These are phyloP conservation scores for Picea glauca DNA, from an alignment of 75 land plant genomes.

Conservation along the genomic window DNA sequence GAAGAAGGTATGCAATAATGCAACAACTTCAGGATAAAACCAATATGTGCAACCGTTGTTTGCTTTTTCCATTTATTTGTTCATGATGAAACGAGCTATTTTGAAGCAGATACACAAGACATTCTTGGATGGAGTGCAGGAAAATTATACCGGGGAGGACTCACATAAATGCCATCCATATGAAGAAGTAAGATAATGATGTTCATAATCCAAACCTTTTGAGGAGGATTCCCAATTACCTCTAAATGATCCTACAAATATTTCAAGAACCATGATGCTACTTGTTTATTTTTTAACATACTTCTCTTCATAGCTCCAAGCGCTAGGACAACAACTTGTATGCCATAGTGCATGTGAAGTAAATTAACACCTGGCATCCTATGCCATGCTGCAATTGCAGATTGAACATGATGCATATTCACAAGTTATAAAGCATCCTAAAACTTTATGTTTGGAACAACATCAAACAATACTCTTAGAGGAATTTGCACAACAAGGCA, in stretches of 20 bases:
- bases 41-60: conserved; percentile 57
- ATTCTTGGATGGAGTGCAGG: conserved; percentile 9
- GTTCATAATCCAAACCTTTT: conserved; percentile 81
- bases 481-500: conserved; percentile 80
- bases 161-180: conserved; percentile 58
- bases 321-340: conserved; percentile 73
- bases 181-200: conserved; percentile 70
- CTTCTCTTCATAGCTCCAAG: conserved; percentile 57
- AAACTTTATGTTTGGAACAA: conserved; percentile 80
- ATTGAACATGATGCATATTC: conserved; percentile 77
- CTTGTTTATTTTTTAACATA: conserved; percentile 16
- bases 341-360: conserved; percentile 87
- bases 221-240: conserved; percentile 66
- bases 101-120: neutral
- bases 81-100: conserved; percentile 12
- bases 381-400: conserved; percentile 56
- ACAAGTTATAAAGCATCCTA: conserved; percentile 78
- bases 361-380: conserved; percentile 90
- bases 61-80: conserved; percentile 38
- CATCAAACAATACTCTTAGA: conserved; percentile 88
- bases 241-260: conserved; percentile 69
- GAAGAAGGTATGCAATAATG: conserved; percentile 40
- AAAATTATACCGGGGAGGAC: conserved; percentile 12
- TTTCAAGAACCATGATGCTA: conserved; percentile 43
- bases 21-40: conserved; percentile 56